These are phyloP conservation scores for Moricandia moricandioides DNA, from an alignment of 345 rosid genomes.

Conservation along the genomic window DNA sequence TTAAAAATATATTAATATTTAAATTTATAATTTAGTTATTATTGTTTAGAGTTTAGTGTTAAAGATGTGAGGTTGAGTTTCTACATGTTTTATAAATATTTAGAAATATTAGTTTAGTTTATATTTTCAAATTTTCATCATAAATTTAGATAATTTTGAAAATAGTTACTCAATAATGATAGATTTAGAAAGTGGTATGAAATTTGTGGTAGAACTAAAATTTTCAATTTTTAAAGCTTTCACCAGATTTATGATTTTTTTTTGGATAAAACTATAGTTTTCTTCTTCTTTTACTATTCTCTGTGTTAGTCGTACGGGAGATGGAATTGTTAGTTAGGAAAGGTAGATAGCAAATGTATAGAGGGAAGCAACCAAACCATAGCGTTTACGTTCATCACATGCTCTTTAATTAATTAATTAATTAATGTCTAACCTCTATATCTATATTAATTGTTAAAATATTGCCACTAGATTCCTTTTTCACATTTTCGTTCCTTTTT, in stretches of 20 bases:
- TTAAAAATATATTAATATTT: no score
- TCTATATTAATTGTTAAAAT: not conserved
- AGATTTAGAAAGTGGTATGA: no score
- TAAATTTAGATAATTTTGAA: no score
- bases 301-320: constrained; percentile 17
- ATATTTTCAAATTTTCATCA: no score
- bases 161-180: no score
- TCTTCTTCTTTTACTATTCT: not conserved
- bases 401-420: constrained; percentile 1
- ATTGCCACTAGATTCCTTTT: constrained; percentile 15
- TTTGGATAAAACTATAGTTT: not conserved
- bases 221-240: constrained; percentile 12
- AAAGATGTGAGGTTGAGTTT: no score
- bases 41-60: no score
- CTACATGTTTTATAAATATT: no score
- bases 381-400: constrained; percentile 29
- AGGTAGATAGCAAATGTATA: constrained; percentile 25
- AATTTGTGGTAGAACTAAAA: no score
- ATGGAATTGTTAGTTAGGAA: constrained; percentile 32
- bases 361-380: not conserved
- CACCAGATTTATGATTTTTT: not conserved
- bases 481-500: not conserved
- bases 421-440: constrained; percentile 10
- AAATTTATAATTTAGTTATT: no score
- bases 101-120: no score